Percentiles rank a stretch among this genome's conserved stretches.
Evolutionary conservation across 2,329 filamentous ascomycete species (phyloP).

Genomic region (Penicillium sp.): DNA sequence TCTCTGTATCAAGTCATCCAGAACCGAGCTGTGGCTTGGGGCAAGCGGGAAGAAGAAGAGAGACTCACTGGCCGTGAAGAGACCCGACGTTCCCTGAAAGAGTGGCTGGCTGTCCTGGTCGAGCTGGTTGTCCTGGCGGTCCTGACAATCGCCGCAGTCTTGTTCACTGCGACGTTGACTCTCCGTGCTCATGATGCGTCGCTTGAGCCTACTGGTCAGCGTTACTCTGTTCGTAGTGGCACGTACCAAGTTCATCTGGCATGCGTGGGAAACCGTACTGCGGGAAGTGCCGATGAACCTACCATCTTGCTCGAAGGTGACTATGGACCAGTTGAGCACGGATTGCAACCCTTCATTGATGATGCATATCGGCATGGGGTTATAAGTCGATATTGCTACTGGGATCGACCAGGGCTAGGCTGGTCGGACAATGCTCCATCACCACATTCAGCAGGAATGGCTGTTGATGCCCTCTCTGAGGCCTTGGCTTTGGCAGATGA

Average conservation of each 20-base stretch:
- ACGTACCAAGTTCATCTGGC: constrained; percentile 86
- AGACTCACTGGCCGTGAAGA: constrained; percentile 86
- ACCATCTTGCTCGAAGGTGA: constrained; percentile 86
- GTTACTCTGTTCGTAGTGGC: constrained; percentile 76
- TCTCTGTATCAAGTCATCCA: constrained; percentile 75
- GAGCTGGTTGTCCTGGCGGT: constrained; percentile 70
- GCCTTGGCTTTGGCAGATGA: constrained; percentile 78
- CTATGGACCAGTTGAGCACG: constrained; percentile 73
- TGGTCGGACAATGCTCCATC: constrained; percentile 93
- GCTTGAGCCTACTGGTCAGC: constrained; percentile 69
- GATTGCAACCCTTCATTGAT: constrained; percentile 77
- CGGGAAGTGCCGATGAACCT: constrained; percentile 58
- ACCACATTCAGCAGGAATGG: constrained; percentile 88
- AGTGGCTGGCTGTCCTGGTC: constrained; percentile 79
- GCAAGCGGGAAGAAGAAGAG: constrained; percentile 89
- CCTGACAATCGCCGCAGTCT: constrained; percentile 66
- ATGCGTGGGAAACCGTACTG: constrained; percentile 71
- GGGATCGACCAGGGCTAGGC: constrained; percentile 84
- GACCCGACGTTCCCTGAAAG: constrained; percentile 73
- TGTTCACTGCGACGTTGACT: constrained; percentile 77
- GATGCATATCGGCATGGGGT: constrained; percentile 74
- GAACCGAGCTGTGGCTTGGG: constrained; percentile 83
- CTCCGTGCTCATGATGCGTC: constrained; percentile 77
- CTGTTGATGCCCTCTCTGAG: constrained; percentile 84
- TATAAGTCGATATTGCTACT: constrained; percentile 89